Conservation (phyloP, 2,329 filamentous ascomycete genomes). For the Tolypocladium capitatum region DNA sequence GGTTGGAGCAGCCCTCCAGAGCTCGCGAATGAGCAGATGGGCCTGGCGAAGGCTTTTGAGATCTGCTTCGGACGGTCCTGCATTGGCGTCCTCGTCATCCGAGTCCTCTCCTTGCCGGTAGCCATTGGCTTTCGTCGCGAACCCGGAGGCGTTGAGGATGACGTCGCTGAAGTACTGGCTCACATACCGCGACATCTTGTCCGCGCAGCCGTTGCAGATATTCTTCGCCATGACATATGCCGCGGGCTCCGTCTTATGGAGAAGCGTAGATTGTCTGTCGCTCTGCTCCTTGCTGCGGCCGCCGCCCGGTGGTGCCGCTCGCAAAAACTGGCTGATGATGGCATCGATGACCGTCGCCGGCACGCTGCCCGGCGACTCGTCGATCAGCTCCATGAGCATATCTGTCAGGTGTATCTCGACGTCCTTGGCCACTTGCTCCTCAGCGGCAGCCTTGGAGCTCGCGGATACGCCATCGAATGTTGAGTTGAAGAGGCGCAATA, state of each 20-base stretch:
- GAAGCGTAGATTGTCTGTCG: slow-evolving; percentile 66
- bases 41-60: slow-evolving; percentile 80
- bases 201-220: slow-evolving; percentile 75
- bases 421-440: slow-evolving; percentile 80
- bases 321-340: slow-evolving; percentile 88
- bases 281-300: slow-evolving; percentile 52
- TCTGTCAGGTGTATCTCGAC: slow-evolving; percentile 87
- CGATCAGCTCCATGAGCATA: slow-evolving; percentile 71
- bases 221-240: slow-evolving; percentile 96
- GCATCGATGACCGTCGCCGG: slow-evolving; percentile 77
- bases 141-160: slow-evolving; percentile 71
- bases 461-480: slow-evolving; percentile 88
- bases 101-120: slow-evolving; percentile 47
- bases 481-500: slow-evolving; percentile 68
- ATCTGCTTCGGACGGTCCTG: slow-evolving; percentile 67
- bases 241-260: slow-evolving; percentile 77
- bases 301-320: slow-evolving; percentile 61
- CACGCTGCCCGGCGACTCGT: slow-evolving; percentile 61
- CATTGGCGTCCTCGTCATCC: slow-evolving; percentile 46
- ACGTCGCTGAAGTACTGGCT: slow-evolving; percentile 96
- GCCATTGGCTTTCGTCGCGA: slow-evolving; percentile 41
- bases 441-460: slow-evolving; percentile 58
- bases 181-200: slow-evolving; percentile 90
- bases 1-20: slow-evolving; percentile 83
- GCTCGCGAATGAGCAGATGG: slow-evolving; percentile 74